These are phyloP conservation scores for Lolium perenne DNA, from an alignment of 176 grass and related monocot species.

Conservation along the genomic window DNA sequence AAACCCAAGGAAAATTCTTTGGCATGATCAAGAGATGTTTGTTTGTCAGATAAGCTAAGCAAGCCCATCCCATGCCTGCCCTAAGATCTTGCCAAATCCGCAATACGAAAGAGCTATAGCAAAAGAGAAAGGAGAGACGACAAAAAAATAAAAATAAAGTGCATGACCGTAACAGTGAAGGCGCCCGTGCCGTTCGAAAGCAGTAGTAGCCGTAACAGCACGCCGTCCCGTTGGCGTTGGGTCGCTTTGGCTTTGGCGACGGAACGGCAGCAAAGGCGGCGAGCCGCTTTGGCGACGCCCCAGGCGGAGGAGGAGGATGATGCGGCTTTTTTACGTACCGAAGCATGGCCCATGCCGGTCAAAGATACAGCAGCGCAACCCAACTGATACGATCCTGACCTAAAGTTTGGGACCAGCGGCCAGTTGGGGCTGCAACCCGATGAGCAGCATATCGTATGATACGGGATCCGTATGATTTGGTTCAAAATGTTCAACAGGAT, in stretches of 20 bases:
- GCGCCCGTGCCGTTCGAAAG: slow-evolving; percentile 25
- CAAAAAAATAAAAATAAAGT: too few species aligned
- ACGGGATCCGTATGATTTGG: not conserved
- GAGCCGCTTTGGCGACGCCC: slow-evolving; percentile 49
- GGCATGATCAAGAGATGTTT: slow-evolving; percentile 27
- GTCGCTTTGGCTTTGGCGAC: not conserved
- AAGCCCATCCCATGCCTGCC: slow-evolving; percentile 45
- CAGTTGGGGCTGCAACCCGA: not conserved
- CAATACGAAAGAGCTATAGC: not conserved
- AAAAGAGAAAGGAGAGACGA: not conserved
- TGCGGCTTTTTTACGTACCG: not conserved
- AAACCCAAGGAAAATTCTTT: slow-evolving; percentile 54
- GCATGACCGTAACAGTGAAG: slow-evolving; percentile 22
- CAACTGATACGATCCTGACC: not conserved
- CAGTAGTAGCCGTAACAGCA: not conserved
- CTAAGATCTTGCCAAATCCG: slow-evolving; percentile 36
- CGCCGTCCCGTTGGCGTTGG: not conserved
- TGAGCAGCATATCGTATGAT: not conserved
- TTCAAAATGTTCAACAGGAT: not conserved
- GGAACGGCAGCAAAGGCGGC: slow-evolving; percentile 1
- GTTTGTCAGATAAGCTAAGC: not conserved
- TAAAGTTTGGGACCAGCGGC: not conserved
- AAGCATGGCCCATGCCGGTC: slow-evolving; percentile 41
- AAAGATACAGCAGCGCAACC: slow-evolving; percentile 38
- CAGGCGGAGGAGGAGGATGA: slow-evolving; percentile 13